Conservation (phyloP, 306 rosid species). For the Pyrus betulifolia region DNA sequence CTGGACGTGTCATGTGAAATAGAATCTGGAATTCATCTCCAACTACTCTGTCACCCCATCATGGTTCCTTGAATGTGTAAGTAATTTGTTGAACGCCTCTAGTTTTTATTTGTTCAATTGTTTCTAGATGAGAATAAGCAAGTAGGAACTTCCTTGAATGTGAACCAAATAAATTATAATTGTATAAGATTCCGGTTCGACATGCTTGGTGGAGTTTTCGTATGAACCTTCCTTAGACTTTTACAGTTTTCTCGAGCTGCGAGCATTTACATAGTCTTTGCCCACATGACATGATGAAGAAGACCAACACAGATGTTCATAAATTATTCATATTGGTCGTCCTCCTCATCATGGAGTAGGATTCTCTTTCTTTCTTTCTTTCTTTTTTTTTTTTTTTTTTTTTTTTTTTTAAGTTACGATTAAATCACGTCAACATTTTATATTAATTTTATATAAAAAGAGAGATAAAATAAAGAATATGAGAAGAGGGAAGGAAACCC, state of each 20-base stretch:
- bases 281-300: not conserved
- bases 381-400: accelerated
- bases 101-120: not conserved
- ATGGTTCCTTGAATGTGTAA: not conserved
- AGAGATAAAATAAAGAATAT: too few relatives aligned
- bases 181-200: not conserved
- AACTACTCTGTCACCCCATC: too few relatives aligned
- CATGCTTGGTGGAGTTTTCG: not conserved
- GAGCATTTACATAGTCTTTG: not conserved
- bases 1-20: accelerated
- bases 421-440: too few relatives aligned
- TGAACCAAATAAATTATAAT: not conserved
- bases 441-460: too few relatives aligned
- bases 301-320: not conserved
- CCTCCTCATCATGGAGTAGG: too few relatives aligned
- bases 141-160: not conserved
- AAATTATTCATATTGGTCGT: not conserved
- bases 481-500: too few relatives aligned
- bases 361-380: too few relatives aligned
- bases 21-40: too few relatives aligned
- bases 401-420: accelerated
- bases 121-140: not conserved
- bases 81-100: not conserved
- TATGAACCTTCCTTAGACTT: not conserved
- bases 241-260: not conserved